Conservation (phyloP, 371 early-diverging fungal species). For the Funneliformis caledonium region DNA sequence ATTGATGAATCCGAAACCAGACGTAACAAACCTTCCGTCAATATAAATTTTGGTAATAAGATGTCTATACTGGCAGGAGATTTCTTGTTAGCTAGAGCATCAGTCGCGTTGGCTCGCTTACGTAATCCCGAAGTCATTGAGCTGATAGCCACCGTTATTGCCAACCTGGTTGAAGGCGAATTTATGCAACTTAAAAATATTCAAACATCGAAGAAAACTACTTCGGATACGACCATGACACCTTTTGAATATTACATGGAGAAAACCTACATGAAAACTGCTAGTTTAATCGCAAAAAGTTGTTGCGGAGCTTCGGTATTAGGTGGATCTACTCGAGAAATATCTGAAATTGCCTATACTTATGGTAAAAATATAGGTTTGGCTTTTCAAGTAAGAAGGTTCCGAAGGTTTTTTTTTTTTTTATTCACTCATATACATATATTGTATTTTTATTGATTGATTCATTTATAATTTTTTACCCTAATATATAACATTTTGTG, state of each 20-base stretch:
- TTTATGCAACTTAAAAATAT: slow-evolving; percentile 93
- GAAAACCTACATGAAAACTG: slow-evolving; percentile 95
- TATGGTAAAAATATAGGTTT: slow-evolving; percentile 91
- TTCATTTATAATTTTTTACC: neutral
- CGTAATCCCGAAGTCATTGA: slow-evolving; percentile 91
- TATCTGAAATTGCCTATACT: slow-evolving; percentile 75
- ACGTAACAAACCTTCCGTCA: slow-evolving; percentile 75
- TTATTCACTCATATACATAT: neutral
- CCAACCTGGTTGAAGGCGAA: slow-evolving; percentile 94
- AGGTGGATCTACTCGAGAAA: slow-evolving; percentile 74
- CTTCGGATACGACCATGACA: slow-evolving; percentile 40
- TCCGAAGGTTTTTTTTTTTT: neutral
- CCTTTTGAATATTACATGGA: slow-evolving; percentile 90
- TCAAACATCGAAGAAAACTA: neutral
- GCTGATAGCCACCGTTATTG: slow-evolving; percentile 90
- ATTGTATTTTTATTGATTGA: neutral
- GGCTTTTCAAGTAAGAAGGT: slow-evolving; percentile 82
- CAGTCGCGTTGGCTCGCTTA: slow-evolving; percentile 86
- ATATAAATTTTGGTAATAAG: slow-evolving; percentile 92
- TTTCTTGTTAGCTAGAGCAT: slow-evolving; percentile 91
- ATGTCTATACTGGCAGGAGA: slow-evolving; percentile 97
- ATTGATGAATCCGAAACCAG: slow-evolving; percentile 77
- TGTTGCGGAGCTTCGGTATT: slow-evolving; percentile 88
- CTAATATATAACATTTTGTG: neutral
- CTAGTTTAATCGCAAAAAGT: slow-evolving; percentile 92